Percentiles rank a stretch among this genome's conserved stretches.
phyloP scores from a whole-genome alignment of 2,329 filamentous ascomycete species.

The Fonsecaea nubica region DNA sequence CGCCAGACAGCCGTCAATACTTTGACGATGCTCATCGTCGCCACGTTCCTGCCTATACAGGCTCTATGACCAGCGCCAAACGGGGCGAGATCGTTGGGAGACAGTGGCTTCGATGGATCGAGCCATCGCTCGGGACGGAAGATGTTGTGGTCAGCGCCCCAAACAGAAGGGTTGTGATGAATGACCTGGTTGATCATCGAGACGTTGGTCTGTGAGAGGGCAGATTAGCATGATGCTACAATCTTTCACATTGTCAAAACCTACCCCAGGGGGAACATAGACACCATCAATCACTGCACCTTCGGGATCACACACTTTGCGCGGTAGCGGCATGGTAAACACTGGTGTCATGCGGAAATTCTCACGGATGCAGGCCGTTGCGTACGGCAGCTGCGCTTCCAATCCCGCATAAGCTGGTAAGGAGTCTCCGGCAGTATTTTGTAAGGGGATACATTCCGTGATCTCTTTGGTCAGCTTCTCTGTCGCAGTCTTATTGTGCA shows the following conservation, averaged over 20 bases:
- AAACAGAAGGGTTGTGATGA: slow-evolving; percentile 25
- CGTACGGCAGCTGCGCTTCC: slow-evolving; percentile 29
- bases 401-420: slow-evolving; percentile 22
- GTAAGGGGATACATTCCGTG: not conserved
- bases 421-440: not conserved
- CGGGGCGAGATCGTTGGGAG: slow-evolving; percentile 52
- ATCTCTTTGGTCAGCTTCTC: slow-evolving; percentile 24
- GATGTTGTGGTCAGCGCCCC: slow-evolving; percentile 22
- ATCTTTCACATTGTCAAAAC: not conserved
- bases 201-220: slow-evolving; percentile 15
- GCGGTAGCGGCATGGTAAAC: slow-evolving; percentile 24
- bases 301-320: slow-evolving; percentile 6
- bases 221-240: not conserved
- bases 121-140: slow-evolving; percentile 60
- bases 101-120: slow-evolving; percentile 47
- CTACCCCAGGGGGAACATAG: slow-evolving; percentile 23
- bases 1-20: slow-evolving; percentile 22
- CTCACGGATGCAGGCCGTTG: slow-evolving; percentile 24
- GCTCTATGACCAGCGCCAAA: slow-evolving; percentile 57
- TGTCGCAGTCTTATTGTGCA: slow-evolving; percentile 37
- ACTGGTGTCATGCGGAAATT: slow-evolving; percentile 24
- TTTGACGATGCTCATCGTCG: slow-evolving; percentile 40
- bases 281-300: slow-evolving; percentile 22
- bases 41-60: slow-evolving; percentile 60
- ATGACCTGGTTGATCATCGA: slow-evolving; percentile 24